Evolutionary conservation across 768 basidiomycete species (phyloP).

Genomic region (Termitomyces sp.): DNA sequence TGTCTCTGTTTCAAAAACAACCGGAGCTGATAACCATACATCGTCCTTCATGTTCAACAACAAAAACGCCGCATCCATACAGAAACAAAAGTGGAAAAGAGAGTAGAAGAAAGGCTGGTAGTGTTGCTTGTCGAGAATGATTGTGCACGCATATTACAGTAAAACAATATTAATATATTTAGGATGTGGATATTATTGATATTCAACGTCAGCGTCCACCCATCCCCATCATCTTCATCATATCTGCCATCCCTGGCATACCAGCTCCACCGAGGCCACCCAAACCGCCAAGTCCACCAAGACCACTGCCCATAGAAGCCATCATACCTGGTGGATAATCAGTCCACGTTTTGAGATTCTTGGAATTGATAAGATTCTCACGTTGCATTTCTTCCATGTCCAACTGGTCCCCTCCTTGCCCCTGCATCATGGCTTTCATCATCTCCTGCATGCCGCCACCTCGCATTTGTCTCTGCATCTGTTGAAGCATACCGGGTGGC

Average conservation of each 20-base stretch:
- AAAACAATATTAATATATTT: neutral
- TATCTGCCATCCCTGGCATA: conserved; percentile 67
- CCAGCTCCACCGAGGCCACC: conserved; percentile 52
- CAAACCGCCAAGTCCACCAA: conserved; percentile 53
- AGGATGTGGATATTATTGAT: neutral
- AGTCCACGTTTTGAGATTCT: neutral
- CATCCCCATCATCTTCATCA: conserved; percentile 90
- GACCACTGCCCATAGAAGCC: conserved; percentile 75
- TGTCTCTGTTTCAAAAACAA: conserved; percentile 55
- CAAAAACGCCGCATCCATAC: conserved; percentile 55
- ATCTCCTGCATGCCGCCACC: conserved; percentile 92
- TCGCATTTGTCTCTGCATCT: conserved; percentile 81
- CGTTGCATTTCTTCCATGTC: conserved; percentile 97
- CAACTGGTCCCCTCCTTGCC: conserved; percentile 82
- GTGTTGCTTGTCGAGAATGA: neutral
- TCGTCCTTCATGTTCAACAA: conserved; percentile 79
- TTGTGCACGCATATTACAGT: neutral
- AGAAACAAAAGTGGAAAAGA: conserved; percentile 54
- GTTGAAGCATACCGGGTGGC: conserved; percentile 93
- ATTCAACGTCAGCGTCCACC: conserved; percentile 38
- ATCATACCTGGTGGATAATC: conserved; percentile 62
- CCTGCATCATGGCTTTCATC: conserved; percentile 98
- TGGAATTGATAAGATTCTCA: conserved; percentile 24
- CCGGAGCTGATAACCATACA: conserved; percentile 79
- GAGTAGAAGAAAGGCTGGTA: conserved; percentile 23